These are phyloP conservation scores for Aspergillus campestris DNA, from an alignment of 495 filamentous ascomycete species.

Conservation along the genomic window DNA sequence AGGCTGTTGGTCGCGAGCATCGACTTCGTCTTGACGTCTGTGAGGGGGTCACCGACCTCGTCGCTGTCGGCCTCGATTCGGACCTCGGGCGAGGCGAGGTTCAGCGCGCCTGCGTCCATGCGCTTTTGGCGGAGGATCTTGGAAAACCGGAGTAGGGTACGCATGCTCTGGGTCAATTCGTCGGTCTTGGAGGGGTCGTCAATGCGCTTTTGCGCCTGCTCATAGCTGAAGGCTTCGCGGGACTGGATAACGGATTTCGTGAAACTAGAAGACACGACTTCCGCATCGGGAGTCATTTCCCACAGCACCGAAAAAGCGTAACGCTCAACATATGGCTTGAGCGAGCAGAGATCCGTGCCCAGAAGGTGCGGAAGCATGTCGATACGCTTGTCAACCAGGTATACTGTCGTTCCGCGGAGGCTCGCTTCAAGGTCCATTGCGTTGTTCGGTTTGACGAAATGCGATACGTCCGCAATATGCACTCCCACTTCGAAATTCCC, in stretches of 20 bases:
- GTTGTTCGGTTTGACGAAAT: constrained; percentile 95
- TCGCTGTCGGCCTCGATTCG: constrained; percentile 89
- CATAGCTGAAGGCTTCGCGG: constrained; percentile 96
- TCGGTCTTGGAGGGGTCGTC: constrained; percentile 81
- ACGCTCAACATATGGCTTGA: constrained; percentile 95
- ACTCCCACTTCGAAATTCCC: constrained; percentile 96
- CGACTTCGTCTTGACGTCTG: constrained; percentile 87
- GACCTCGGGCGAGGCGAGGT: constrained; percentile 91
- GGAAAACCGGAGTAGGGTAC: constrained; percentile 76
- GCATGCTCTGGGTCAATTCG: constrained; percentile 84
- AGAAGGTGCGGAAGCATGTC: constrained; percentile 97
- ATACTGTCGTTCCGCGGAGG: constrained; percentile 90
- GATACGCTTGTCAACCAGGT: constrained; percentile 96
- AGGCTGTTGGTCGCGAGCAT: constrained; percentile 94
- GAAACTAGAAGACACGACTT: constrained; percentile 74
- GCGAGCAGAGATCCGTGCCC: constrained; percentile 90
- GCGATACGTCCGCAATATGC: constrained; percentile 97
- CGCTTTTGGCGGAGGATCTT: constrained; percentile 93
- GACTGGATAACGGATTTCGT: constrained; percentile 97
- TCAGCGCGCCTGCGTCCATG: constrained; percentile 90
- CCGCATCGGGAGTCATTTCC: constrained; percentile 80
- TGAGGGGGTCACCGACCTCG: constrained; percentile 87
- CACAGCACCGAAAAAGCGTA: constrained; percentile 94
- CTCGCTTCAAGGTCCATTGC: constrained; percentile 95
- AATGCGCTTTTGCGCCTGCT: constrained; percentile 86